Conservation (phyloP, 2,329 filamentous ascomycete species). For the Exophiala oligosperma region DNA sequence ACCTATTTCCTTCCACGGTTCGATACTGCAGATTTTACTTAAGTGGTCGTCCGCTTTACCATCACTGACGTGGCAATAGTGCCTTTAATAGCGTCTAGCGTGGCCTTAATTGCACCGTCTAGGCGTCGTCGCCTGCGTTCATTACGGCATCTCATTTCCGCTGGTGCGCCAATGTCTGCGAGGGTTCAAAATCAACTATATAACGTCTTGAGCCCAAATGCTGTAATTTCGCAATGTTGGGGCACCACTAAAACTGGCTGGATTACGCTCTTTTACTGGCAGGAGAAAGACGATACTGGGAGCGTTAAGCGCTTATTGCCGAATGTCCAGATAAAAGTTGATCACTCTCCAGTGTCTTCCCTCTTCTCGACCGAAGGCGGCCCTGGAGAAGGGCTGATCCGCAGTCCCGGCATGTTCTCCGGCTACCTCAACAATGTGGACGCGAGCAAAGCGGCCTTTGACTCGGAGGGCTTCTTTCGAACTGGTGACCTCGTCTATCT, state of each 20-base stretch:
- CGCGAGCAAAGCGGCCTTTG: slow-evolving; percentile 33
- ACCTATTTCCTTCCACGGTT: slow-evolving; percentile 52
- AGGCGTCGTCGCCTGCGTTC: slow-evolving; percentile 36
- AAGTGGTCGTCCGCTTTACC: slow-evolving; percentile 41
- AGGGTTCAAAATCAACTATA: slow-evolving; percentile 42
- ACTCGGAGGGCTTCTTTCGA: slow-evolving; percentile 43
- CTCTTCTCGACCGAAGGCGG: slow-evolving; percentile 31
- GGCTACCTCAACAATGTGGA: slow-evolving; percentile 40
- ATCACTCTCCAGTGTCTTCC: not conserved
- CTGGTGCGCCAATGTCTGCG: slow-evolving; percentile 51
- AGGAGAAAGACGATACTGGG: slow-evolving; percentile 43
- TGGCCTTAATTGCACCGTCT: slow-evolving; percentile 6
- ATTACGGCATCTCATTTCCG: slow-evolving; percentile 47
- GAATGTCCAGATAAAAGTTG: slow-evolving; percentile 36
- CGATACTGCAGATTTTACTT: slow-evolving; percentile 41
- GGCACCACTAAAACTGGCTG: slow-evolving; percentile 57
- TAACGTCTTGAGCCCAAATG: slow-evolving; percentile 41
- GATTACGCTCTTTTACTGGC: slow-evolving; percentile 31
- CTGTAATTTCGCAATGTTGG: slow-evolving; percentile 51
- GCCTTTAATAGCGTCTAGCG: slow-evolving; percentile 43
- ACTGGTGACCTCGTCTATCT: slow-evolving; percentile 45
- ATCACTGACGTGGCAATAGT: slow-evolving; percentile 53
- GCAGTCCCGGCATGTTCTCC: slow-evolving; percentile 37
- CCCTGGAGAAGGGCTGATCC: slow-evolving; percentile 42
- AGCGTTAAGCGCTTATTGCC: slow-evolving; percentile 50